Base-by-base conservation (phyloP, 1,139 yeast species). In the Blastobotrys serpentis region DNA sequence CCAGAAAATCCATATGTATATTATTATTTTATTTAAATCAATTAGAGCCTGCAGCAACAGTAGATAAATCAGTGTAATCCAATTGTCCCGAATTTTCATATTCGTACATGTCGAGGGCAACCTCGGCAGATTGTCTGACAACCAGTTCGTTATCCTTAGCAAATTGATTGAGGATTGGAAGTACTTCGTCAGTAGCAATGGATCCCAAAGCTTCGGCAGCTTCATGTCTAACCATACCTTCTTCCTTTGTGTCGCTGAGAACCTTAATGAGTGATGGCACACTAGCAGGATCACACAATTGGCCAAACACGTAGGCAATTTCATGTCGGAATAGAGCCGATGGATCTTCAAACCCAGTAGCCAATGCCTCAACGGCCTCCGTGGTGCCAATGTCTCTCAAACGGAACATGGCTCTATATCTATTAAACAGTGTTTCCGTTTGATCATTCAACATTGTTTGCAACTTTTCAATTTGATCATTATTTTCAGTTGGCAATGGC, bases 161-260 rank as follows among this genome's bases (percentile, higher is more conserved):
- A 68, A 86, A 86, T 40, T 82, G 74, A 65, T 86, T 78, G 63
- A 94, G 78, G 34, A 92, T 84, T 14, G 97, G 97, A 57, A 90
- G 76, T 44, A 92, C 95, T 51, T 90, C 97, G 61, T 87, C 96
- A n/a, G 97, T 87, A 21, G 96, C 98, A 66, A 94, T 92, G 23
- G 96, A 80, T 19, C 98, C 98, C 60, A 94, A 77, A 23, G 98
- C 98, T 71, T 94, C 99, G 25, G 98, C 98, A 50, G 98, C 98
- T 71, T 94, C 99, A 66, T 94, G 99, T 72, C 99, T 84, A 30
- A 94, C 98, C 98, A 94, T 94, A 52, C 95, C 95, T 42, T 95
- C 98, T 72, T 94, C 96, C 14, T 70, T 65, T 50, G 76, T 79
- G 66, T 87, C 81, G 59, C 81, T 80, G 61, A 94, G 77, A 6